A percentile compares a stretch with the other conserved stretches of the same genome.
These are phyloP conservation scores for Dovyalis caffra DNA, from an alignment of 345 rosid species.

Conservation along the genomic window DNA sequence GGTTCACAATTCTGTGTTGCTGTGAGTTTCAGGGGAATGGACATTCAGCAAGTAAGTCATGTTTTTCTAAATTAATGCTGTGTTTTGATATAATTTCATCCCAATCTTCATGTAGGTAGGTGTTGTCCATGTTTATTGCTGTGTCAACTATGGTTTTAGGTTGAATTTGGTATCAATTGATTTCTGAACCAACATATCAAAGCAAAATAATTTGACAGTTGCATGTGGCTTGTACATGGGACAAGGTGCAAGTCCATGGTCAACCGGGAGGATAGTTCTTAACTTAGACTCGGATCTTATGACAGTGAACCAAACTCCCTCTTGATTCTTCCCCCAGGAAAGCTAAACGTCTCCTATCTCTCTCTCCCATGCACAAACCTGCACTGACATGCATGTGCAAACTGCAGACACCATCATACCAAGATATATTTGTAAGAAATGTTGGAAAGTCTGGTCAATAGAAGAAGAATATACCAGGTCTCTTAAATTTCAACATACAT, in stretches of 20 bases:
- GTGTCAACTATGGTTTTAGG: neutral
- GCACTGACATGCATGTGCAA: neutral
- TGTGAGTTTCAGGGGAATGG: slow-evolving; percentile 72
- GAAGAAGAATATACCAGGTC: neutral
- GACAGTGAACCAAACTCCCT: neutral
- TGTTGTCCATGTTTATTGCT: neutral
- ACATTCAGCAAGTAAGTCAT: slow-evolving; percentile 63
- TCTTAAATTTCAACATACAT: no score
- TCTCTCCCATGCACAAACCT: neutral
- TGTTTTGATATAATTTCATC: neutral
- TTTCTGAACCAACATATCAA: neutral
- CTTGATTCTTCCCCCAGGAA: neutral
- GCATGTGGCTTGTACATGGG: neutral
- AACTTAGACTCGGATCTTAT: neutral
- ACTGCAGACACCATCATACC: neutral
- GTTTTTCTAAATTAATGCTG: slow-evolving; percentile 18
- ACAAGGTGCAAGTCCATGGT: neutral
- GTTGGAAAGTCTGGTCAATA: neutral
- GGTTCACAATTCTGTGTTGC: slow-evolving; percentile 85
- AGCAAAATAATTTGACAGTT: neutral
- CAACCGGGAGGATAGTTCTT: neutral
- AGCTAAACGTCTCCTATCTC: neutral
- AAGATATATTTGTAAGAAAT: no score
- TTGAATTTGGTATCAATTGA: neutral
- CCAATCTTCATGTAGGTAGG: neutral